phyloP scores from a whole-genome alignment of 1,139 yeast genomes.

The Blastobotrys capitulatus region DNA sequence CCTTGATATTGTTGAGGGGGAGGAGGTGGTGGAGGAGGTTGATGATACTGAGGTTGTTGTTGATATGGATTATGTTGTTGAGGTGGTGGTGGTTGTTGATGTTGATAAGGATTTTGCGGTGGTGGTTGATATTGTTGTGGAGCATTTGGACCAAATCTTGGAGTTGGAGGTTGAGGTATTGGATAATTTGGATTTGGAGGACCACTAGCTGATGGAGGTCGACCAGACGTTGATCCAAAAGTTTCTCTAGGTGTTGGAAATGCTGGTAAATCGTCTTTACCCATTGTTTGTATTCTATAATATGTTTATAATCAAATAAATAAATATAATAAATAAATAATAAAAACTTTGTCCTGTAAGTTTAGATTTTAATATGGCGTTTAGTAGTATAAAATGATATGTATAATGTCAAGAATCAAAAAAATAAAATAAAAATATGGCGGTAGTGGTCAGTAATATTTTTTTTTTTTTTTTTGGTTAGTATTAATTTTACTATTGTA shows the following conservation, averaged over 20 bases:
- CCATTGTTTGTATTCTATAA: slow-evolving; percentile 16
- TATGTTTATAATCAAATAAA: neutral
- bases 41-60: slow-evolving; percentile 2
- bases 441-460: no score
- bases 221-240: slow-evolving; percentile 18
- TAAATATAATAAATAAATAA: neutral
- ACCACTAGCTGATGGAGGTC: slow-evolving; percentile 9
- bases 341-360: no score
- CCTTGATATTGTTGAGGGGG: neutral
- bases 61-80: slow-evolving; percentile 14
- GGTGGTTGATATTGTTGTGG: neutral
- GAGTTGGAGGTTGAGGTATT: slow-evolving; percentile 3
- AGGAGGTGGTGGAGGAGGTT: slow-evolving; percentile 3
- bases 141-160: neutral
- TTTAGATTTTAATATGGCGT: no score
- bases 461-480: no score
- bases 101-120: neutral
- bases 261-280: slow-evolving; percentile 26
- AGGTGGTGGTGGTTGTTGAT: slow-evolving; percentile 12
- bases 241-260: slow-evolving; percentile 28
- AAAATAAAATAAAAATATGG: neutral
- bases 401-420: neutral
- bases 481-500: no score
- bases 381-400: neutral
- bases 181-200: neutral